Conservation (phyloP, 306 rosid genomes). For the Psophocarpus tetragonolobus region DNA sequence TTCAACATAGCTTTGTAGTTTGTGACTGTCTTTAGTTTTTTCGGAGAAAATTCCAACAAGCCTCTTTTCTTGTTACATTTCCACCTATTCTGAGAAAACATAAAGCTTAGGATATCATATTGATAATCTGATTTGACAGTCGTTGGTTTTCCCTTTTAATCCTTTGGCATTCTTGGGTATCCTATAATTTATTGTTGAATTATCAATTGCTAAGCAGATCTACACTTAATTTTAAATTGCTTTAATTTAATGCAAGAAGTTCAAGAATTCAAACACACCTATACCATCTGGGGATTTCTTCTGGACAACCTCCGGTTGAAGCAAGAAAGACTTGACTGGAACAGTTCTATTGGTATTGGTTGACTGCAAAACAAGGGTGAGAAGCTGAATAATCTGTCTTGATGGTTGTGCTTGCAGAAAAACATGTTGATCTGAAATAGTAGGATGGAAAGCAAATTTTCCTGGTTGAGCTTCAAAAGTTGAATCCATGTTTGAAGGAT, state of each 20-base stretch:
- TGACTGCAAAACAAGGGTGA: neutral
- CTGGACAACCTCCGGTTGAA: neutral
- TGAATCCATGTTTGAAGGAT: no score
- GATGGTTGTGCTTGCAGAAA: neutral
- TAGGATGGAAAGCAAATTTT: neutral
- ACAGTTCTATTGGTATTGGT: neutral
- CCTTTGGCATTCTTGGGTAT: constrained; percentile 1
- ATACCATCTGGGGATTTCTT: neutral
- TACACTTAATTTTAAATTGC: neutral
- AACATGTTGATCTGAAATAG: neutral
- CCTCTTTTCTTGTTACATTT: neutral
- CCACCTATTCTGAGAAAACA: neutral
- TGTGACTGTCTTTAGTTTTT: neutral
- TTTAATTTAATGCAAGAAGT: neutral
- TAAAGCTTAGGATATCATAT: neutral
- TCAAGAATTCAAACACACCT: constrained; percentile 5
- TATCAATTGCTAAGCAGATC: neutral
- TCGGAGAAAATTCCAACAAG: neutral
- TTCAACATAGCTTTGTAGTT: neutral
- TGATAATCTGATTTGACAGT: constrained; percentile 24
- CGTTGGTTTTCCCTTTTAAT: neutral
- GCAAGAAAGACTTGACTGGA: neutral
- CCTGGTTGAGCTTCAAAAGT: neutral
- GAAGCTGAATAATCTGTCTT: neutral
- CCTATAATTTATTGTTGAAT: neutral